A percentile compares a stretch with the other conserved stretches of the same genome.
These are phyloP conservation scores for Lactarius trivialis DNA, from an alignment of 768 basidiomycete species.

Conservation along the genomic window DNA sequence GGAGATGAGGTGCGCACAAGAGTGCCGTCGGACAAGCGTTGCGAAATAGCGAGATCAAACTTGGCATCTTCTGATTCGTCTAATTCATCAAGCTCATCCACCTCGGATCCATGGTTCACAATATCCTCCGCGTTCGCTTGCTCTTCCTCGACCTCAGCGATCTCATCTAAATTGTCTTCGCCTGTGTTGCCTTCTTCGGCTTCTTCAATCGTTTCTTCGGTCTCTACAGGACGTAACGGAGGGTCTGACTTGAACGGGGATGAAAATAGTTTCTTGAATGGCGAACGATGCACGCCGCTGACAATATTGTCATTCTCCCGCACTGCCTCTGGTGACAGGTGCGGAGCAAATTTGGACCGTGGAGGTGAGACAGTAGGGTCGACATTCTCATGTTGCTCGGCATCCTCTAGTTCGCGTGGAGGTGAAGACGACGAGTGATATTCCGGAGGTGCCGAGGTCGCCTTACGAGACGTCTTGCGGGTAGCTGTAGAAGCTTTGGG, in stretches of 20 bases:
- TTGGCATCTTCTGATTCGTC: slow-evolving; percentile 22
- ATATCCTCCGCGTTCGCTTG: slow-evolving; percentile 13
- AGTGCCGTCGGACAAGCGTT: slow-evolving; percentile 35
- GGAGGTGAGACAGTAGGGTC: slow-evolving; percentile 35
- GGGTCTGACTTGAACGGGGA: slow-evolving; percentile 10
- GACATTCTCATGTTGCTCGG: slow-evolving; percentile 1
- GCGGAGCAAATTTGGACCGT: slow-evolving; percentile 52
- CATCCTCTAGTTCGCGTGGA: slow-evolving; percentile 4
- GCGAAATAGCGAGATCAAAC: slow-evolving; percentile 30
- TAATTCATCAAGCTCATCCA: slow-evolving; percentile 19
- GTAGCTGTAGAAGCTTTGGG: slow-evolving; percentile 35
- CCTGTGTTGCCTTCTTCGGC: slow-evolving; percentile 20
- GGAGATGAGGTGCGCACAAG: slow-evolving; percentile 13
- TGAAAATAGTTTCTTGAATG: slow-evolving; percentile 16
- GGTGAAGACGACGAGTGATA: slow-evolving; percentile 27
- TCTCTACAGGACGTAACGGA: slow-evolving; percentile 7
- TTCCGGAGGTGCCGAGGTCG: slow-evolving; percentile 66
- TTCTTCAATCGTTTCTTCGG: slow-evolving; percentile 22
- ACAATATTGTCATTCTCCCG: slow-evolving; percentile 28
- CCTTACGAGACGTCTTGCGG: slow-evolving; percentile 54
- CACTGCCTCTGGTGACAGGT: slow-evolving; percentile 36
- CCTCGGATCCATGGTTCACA: neutral
- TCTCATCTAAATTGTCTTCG: slow-evolving; percentile 15
- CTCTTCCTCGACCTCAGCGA: slow-evolving; percentile 14
- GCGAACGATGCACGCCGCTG: slow-evolving; percentile 9